Evolutionary conservation across 2,329 filamentous ascomycete genomes (phyloP).

Genomic region (Pseudofabraea citricarpa): DNA sequence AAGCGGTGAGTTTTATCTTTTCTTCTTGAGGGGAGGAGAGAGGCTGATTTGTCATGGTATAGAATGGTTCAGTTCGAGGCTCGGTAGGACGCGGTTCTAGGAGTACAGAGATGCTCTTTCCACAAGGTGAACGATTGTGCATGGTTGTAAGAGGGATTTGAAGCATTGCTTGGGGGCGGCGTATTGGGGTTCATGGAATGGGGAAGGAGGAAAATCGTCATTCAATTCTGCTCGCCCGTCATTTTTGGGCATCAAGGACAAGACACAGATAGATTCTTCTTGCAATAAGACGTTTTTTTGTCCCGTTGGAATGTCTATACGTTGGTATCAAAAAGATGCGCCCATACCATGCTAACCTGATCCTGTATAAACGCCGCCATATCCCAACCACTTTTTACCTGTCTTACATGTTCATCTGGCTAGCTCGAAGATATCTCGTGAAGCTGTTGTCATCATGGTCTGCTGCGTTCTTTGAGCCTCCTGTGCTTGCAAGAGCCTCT

Average conservation of each 20-base stretch:
- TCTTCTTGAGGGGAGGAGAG: not conserved
- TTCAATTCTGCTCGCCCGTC: no score
- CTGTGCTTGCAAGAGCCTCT: slow-evolving; percentile 59
- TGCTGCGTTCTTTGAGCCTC: slow-evolving; percentile 25
- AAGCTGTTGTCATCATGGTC: slow-evolving; percentile 28
- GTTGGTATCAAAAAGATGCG: slow-evolving; percentile 25
- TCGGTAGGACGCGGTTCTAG: no score
- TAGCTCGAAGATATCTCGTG: slow-evolving; percentile 26
- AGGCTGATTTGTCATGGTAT: slow-evolving; percentile 7
- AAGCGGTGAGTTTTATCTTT: slow-evolving; percentile 65
- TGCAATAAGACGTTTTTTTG: no score
- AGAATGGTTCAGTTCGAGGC: slow-evolving; percentile 99
- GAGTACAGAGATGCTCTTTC: no score
- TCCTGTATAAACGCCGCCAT: slow-evolving; percentile 10
- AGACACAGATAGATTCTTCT: no score
- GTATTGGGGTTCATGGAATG: no score
- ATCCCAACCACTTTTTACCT: not conserved
- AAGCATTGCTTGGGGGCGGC: no score
- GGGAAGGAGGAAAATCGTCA: no score
- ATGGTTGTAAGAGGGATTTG: no score
- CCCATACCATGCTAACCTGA: slow-evolving; percentile 24
- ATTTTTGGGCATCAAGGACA: no score
- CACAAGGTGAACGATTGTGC: no score
- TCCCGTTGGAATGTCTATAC: no score
- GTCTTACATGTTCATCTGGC: slow-evolving; percentile 26